Percentiles rank a stretch among this genome's conserved stretches.
These are phyloP conservation scores for Glebionis coronaria DNA, from an alignment of 129 eudicot species.

Conservation along the genomic window DNA sequence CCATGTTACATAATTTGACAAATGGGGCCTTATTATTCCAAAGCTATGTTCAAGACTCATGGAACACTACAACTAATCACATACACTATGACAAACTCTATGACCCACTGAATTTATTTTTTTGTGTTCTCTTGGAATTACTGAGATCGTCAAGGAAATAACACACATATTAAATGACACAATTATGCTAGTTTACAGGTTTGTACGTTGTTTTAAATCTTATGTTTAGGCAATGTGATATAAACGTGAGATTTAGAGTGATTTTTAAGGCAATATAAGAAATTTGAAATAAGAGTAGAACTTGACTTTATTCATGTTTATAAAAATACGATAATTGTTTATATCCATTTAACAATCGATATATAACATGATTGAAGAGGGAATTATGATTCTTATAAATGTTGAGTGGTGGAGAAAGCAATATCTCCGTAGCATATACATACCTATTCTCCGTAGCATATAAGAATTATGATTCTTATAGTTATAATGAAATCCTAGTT, in stretches of 20 bases:
- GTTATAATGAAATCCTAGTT: too few relatives aligned
- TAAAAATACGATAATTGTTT: too few relatives aligned
- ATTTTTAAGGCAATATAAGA: neutral
- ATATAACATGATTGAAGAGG: too few relatives aligned
- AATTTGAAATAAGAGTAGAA: too few relatives aligned
- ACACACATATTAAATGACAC: neutral
- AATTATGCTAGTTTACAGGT: neutral
- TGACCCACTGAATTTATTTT: constrained; percentile 20
- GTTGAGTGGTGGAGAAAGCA: too few relatives aligned
- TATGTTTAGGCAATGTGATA: neutral
- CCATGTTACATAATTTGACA: constrained; percentile 19
- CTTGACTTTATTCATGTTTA: too few relatives aligned
- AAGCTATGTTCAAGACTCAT: constrained; percentile 15
- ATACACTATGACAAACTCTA: constrained; percentile 6
- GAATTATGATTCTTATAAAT: too few relatives aligned
- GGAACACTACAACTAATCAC: constrained; percentile 7
- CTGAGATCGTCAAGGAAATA: neutral
- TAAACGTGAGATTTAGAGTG: neutral
- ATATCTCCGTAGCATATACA: too few relatives aligned
- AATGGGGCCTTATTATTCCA: constrained; percentile 14
- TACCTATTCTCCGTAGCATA: too few relatives aligned
- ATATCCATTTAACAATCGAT: too few relatives aligned
- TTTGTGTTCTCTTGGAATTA: constrained; percentile 17
- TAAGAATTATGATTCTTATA: too few relatives aligned
- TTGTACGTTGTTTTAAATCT: neutral